These are phyloP conservation scores for Vigna trinervia DNA, from an alignment of 306 rosid genomes.

Conservation along the genomic window DNA sequence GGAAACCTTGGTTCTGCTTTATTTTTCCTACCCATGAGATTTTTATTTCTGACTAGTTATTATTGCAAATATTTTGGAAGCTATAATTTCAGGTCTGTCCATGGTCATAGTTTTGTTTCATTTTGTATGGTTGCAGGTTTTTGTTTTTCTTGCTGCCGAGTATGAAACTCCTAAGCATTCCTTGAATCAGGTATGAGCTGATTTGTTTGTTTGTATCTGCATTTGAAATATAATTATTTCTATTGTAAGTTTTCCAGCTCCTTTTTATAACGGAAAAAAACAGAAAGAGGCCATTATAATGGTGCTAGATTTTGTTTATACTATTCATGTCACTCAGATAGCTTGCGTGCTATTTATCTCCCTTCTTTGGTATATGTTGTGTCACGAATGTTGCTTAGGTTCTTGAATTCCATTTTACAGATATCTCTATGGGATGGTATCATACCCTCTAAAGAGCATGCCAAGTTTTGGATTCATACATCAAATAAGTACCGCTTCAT, in stretches of 20 bases:
- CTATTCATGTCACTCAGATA: background rate
- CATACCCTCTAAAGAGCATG: slow-evolving; percentile 68
- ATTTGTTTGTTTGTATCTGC: slow-evolving; percentile 13
- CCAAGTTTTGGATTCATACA: slow-evolving; percentile 67
- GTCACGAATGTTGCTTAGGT: slow-evolving; percentile 25
- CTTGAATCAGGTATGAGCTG: slow-evolving; percentile 71
- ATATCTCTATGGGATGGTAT: slow-evolving; percentile 91
- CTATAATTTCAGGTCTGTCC: background rate
- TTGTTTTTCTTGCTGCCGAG: slow-evolving; percentile 86
- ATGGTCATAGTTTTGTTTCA: slow-evolving; percentile 28
- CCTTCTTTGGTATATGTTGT: background rate
- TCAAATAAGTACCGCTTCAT: slow-evolving; percentile 79
- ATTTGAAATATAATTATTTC: slow-evolving; percentile 5
- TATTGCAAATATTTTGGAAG: background rate
- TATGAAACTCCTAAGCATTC: slow-evolving; percentile 73
- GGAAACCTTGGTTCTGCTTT: background rate
- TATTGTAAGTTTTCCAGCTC: background rate
- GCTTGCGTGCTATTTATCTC: background rate
- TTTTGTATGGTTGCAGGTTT: slow-evolving; percentile 62
- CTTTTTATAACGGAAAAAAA: background rate
- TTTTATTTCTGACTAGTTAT: background rate
- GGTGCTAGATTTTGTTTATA: background rate
- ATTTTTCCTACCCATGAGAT: background rate
- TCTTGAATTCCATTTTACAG: slow-evolving; percentile 46
- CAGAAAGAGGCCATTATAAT: background rate